Percentiles rank a stretch among this genome's conserved stretches.
Evolutionary conservation across 2,329 filamentous ascomycete species (phyloP).

Genomic region (Trichoderma koningiopsis): DNA sequence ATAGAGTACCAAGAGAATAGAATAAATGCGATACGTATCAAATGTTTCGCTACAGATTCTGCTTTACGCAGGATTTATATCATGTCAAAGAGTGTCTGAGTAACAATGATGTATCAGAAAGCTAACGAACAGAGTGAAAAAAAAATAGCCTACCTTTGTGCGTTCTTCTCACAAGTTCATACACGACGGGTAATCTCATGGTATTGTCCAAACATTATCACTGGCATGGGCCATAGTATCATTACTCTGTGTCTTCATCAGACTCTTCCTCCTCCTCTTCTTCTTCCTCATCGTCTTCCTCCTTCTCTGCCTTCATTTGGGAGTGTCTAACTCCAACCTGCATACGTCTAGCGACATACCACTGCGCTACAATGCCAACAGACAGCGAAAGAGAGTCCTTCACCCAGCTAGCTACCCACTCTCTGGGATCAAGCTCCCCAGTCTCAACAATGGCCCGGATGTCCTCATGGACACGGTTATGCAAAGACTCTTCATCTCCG

Average conservation of each 20-base stretch:
- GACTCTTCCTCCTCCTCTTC: conserved; percentile 15
- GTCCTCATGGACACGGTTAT: conserved; percentile 66
- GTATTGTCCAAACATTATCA: conserved; percentile 1
- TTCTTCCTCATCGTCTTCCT: background rate
- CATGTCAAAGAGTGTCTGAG: background rate
- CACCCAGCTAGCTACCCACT: conserved; percentile 98
- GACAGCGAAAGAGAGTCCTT: conserved; percentile 80
- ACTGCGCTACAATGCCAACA: conserved; percentile 85
- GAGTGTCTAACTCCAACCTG: conserved; percentile 81
- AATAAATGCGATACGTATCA: background rate
- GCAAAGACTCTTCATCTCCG: conserved; percentile 49
- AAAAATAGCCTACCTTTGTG: background rate
- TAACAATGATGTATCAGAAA: background rate
- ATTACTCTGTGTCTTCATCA: conserved; percentile 17
- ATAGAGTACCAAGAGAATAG: background rate
- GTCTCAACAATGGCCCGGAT: conserved; percentile 81
- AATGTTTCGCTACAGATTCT: background rate
- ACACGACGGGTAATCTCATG: background rate
- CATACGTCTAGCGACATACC: conserved; percentile 94
- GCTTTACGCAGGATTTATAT: background rate
- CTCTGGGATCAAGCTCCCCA: conserved; percentile 81
- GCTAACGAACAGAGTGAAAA: background rate
- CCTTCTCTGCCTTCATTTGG: conserved; percentile 43
- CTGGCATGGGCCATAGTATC: background rate
- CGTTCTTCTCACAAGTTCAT: background rate